Evolutionary conservation across 129 eudicot genomes (phyloP), one percentile per base, ranked within the genome.

Genomic region (Tagetes erecta): DNA sequence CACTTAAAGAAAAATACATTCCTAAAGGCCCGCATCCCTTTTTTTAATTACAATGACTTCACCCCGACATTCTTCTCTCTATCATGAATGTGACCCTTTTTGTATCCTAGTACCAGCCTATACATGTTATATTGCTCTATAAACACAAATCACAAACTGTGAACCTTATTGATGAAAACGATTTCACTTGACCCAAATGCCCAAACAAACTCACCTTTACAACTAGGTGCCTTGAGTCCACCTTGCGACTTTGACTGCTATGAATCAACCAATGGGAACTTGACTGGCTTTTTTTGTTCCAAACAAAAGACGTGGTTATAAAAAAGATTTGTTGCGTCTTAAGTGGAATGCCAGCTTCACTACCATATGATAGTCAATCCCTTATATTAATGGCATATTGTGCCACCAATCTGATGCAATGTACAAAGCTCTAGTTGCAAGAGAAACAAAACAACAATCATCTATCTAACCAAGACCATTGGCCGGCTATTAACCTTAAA

Each of bases 121-220:
- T 31, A 3, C 37, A 6, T 30, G 64, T 57, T 31, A 37, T 30
- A 57, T 2, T 57, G 64, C 64, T 33, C 64, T 57, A 57, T 31
- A 57, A 57, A 30, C 64, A 31, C 39, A 57, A 57, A 57, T 57
- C 10, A 56, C 30, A 56, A 27, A 56, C 36, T 0, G 36, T 57
- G 12, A 31, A 31, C 64, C 38, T 2, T 57, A 57, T 31, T n/a
- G 3, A 12, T 57, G 27, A 20, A 20, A 57, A 30, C 38, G 31
- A 38, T 31, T 57, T 57, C 39, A 30, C 5, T 38, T 57, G 8
- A 38, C 30, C 13, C 64, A 57, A 8, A 2, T 58, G 38, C 64
- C 39, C 64, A 31, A 58, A 58, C 38, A 58, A 58, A 58, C 10
- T 58, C 64, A 58, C 64, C 39, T 8, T 58, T 58, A 6, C 64